Conservation (phyloP, 345 rosid genomes). For the Diplotaxis tenuifolia region DNA sequence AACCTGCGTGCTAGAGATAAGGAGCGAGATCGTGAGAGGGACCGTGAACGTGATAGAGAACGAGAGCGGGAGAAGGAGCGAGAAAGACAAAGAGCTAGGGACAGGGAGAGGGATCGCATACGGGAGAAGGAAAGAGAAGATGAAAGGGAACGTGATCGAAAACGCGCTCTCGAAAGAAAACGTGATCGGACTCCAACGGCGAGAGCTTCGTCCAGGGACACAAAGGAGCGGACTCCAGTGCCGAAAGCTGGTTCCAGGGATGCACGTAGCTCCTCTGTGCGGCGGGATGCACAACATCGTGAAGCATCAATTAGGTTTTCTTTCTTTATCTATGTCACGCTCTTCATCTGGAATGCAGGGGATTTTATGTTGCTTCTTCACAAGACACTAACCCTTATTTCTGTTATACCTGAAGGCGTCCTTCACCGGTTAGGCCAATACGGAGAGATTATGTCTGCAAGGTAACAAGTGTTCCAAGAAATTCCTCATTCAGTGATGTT, state of each 20-base stretch:
- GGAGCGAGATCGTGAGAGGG: constrained; percentile 54
- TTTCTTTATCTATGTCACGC: constrained; percentile 65
- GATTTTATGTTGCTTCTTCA: constrained; percentile 52
- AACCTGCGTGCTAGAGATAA: constrained; percentile 77
- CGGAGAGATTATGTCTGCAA: constrained; percentile 97
- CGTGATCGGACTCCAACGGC: constrained; percentile 45
- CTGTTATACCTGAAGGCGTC: constrained; percentile 98
- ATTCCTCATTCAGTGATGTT: constrained; percentile 48
- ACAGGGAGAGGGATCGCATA: constrained; percentile 61
- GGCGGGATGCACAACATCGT: constrained; percentile 68
- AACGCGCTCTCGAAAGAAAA: constrained; percentile 58
- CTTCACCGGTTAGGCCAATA: constrained; percentile 85
- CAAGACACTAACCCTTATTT: constrained; percentile 75
- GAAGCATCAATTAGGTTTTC: constrained; percentile 92
- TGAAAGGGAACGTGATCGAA: constrained; percentile 73
- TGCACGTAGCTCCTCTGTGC: constrained; percentile 70
- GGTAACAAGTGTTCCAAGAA: constrained; percentile 71
- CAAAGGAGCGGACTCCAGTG: constrained; percentile 54
- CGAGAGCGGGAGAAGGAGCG: constrained; percentile 46
- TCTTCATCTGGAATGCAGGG: constrained; percentile 67
- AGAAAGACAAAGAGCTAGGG: constrained; percentile 46
- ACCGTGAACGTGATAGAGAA: constrained; percentile 50
- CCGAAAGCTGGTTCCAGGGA: constrained; percentile 58
- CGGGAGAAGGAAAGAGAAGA: constrained; percentile 75
- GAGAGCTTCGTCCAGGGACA: constrained; percentile 34